phyloP scores from a whole-genome alignment of 495 filamentous ascomycete species.

The Penicillium salamii region DNA sequence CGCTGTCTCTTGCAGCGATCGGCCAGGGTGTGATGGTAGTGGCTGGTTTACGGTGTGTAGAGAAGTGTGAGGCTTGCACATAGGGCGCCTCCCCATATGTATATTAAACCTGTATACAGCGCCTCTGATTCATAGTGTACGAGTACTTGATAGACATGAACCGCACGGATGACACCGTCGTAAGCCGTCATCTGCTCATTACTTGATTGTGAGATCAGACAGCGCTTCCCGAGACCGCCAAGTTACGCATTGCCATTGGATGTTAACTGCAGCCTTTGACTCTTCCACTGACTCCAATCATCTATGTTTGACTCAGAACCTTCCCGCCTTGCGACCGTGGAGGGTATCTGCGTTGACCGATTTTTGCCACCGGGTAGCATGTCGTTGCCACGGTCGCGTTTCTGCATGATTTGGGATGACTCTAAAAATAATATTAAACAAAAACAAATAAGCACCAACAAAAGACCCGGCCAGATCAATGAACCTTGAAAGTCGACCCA shows the following conservation, averaged over 20 bases:
- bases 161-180: constrained; percentile 1
- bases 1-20: constrained; percentile 11
- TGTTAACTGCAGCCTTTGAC: not conserved
- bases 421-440: too few relatives aligned
- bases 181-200: not conserved
- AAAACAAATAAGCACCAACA: too few relatives aligned
- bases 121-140: not conserved
- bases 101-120: not conserved
- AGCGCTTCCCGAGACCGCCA: not conserved
- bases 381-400: constrained; percentile 2
- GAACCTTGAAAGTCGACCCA: too few relatives aligned
- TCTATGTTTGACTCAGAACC: not conserved
- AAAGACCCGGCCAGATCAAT: too few relatives aligned
- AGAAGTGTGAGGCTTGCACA: constrained; percentile 4
- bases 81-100: not conserved
- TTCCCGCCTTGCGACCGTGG: not conserved
- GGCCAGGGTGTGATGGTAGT: constrained; percentile 5
- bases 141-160: not conserved
- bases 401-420: too few relatives aligned
- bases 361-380: constrained; percentile 9
- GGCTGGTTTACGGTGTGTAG: constrained; percentile 8
- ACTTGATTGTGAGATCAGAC: constrained; percentile 2
- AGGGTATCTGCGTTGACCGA: constrained; percentile 2
- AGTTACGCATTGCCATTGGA: not conserved
- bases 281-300: not conserved